Percentiles rank a stretch among this genome's conserved stretches.
Evolutionary conservation across 768 basidiomycete species (phyloP).

Genomic region (Xerocomellus dryophilus): DNA sequence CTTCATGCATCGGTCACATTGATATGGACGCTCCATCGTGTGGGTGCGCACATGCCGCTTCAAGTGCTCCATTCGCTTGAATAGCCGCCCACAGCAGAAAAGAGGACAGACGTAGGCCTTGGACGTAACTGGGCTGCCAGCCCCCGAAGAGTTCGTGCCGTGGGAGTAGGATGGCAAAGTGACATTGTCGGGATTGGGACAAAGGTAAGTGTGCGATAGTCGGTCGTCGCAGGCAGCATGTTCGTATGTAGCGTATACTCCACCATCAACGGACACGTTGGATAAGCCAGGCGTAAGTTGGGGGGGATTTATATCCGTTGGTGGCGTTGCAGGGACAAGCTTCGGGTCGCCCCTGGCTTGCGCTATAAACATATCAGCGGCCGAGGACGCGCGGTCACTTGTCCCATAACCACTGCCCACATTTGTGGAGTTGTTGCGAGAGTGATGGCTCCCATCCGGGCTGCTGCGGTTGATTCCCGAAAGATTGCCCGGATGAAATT

Average conservation of each 20-base stretch:
- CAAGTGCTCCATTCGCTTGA: slow-evolving; percentile 91
- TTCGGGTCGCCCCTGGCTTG: slow-evolving; percentile 59
- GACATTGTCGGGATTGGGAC: slow-evolving; percentile 12
- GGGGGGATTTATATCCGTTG: slow-evolving; percentile 13
- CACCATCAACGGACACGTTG: slow-evolving; percentile 21
- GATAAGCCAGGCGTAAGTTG: slow-evolving; percentile 23
- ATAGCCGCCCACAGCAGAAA: slow-evolving; percentile 77
- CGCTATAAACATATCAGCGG: slow-evolving; percentile 64
- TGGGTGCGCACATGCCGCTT: slow-evolving; percentile 86
- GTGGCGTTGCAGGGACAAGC: slow-evolving; percentile 18
- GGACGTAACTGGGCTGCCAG: slow-evolving; percentile 37
- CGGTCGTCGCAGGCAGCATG: slow-evolving; percentile 19
- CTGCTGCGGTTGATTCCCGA: slow-evolving; percentile 28
- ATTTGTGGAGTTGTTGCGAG: slow-evolving; percentile 9
- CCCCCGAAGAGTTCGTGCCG: slow-evolving; percentile 20
- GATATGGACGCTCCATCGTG: slow-evolving; percentile 83
- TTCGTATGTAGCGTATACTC: slow-evolving; percentile 17
- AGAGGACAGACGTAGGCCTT: slow-evolving; percentile 81
- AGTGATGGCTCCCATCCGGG: slow-evolving; percentile 19
- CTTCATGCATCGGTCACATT: slow-evolving; percentile 72
- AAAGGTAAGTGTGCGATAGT: slow-evolving; percentile 17
- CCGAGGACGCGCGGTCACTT: slow-evolving; percentile 39
- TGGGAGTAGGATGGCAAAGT: slow-evolving; percentile 21
- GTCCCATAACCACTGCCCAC: slow-evolving; percentile 30
- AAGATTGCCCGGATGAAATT: slow-evolving; percentile 25